Conservation (phyloP, 768 basidiomycete genomes). For the Termitomyces bulborhizus region DNA sequence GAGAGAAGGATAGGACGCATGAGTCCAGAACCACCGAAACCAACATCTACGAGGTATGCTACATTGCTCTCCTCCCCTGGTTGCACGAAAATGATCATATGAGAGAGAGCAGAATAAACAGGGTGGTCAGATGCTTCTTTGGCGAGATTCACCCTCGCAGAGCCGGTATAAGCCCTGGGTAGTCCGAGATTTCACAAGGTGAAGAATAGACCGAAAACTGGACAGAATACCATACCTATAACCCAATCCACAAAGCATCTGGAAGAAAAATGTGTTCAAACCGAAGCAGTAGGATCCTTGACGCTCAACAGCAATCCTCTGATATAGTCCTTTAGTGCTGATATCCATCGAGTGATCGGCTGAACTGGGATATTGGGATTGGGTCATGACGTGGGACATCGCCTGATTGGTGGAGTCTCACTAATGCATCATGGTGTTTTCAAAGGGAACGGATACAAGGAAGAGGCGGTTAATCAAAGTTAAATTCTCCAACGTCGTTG, state of each 20-base stretch:
- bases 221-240: constrained; percentile 4
- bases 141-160: constrained; percentile 3
- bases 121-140: constrained; percentile 4
- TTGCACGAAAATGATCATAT: constrained; percentile 13
- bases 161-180: constrained; percentile 8
- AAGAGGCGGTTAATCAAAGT: constrained; percentile 8
- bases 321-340: constrained; percentile 3
- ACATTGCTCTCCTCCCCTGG: constrained; percentile 8
- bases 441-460: constrained; percentile 10
- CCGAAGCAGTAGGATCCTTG: constrained; percentile 10
- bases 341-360: constrained; percentile 8
- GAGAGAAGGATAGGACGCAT: constrained; percentile 8
- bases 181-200: background rate
- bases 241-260: constrained; percentile 12
- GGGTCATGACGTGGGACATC: background rate
- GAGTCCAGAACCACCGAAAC: constrained; percentile 10
- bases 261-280: constrained; percentile 6
- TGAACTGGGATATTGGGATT: background rate
- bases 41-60: constrained; percentile 12
- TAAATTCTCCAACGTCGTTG: constrained; percentile 11
- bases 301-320: constrained; percentile 6
- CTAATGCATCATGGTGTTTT: constrained; percentile 14
- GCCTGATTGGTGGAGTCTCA: background rate
- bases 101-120: constrained; percentile 2
- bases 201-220: no score